Evolutionary conservation across 768 basidiomycete genomes (phyloP).

Genomic region (Leccinum variicolor): DNA sequence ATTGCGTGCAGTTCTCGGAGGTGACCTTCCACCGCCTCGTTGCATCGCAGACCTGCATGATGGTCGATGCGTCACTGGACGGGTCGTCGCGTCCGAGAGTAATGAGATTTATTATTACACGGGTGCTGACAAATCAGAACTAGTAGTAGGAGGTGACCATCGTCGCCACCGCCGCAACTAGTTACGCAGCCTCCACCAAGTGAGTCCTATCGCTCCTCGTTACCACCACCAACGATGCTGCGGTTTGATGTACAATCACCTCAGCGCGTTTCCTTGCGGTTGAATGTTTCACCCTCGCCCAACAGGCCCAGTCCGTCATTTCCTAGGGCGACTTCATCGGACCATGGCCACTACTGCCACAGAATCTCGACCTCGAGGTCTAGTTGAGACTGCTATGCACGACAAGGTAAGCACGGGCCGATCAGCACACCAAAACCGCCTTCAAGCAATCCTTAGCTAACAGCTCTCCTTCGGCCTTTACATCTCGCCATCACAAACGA

Average conservation of each 20-base stretch:
- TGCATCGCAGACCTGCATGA: constrained; percentile 5
- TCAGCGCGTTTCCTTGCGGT: constrained; percentile 10
- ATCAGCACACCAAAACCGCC: constrained; percentile 22
- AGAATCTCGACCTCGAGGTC: constrained; percentile 36
- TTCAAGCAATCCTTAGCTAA: constrained; percentile 47
- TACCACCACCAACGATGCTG: constrained; percentile 11
- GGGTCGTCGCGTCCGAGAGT: background rate
- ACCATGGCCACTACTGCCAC: constrained; percentile 29
- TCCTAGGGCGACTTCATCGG: constrained; percentile 17
- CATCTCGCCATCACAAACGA: constrained; percentile 72
- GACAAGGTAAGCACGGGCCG: constrained; percentile 45
- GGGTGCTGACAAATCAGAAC: constrained; percentile 17
- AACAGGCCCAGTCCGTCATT: constrained; percentile 20
- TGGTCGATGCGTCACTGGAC: constrained; percentile 2
- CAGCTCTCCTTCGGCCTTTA: constrained; percentile 55
- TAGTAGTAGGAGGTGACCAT: background rate
- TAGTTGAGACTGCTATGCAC: constrained; percentile 58
- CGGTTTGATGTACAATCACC: constrained; percentile 19
- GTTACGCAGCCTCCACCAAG: constrained; percentile 4
- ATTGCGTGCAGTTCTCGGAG: background rate
- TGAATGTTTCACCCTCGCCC: constrained; percentile 25
- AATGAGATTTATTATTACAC: too few species aligned
- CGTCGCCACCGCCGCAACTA: background rate
- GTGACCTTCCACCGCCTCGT: constrained; percentile 15
- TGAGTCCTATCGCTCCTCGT: constrained; percentile 7